phyloP scores from a whole-genome alignment of 257 asterid species.

The Coffea canephora region DNA sequence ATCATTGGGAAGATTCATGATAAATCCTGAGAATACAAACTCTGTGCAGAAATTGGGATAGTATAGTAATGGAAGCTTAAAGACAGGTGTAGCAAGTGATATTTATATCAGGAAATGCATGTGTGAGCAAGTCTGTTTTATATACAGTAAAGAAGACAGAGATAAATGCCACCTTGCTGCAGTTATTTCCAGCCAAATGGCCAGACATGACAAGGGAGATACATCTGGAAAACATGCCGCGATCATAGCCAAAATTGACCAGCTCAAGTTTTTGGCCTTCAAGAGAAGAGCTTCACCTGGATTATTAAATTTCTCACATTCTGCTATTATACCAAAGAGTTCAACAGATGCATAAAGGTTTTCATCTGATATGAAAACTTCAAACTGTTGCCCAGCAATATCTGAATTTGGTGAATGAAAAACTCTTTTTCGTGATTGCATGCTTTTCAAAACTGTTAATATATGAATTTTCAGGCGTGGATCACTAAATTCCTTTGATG shows the following conservation, averaged over 20 bases:
- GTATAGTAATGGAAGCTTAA: constrained; percentile 10
- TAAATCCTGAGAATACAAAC: constrained; percentile 13
- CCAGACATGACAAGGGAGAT: constrained; percentile 78
- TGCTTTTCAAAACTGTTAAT: constrained; percentile 80
- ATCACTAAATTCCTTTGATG: constrained; percentile 78
- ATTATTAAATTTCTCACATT: constrained; percentile 77
- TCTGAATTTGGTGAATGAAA: constrained; percentile 50
- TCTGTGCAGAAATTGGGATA: not conserved
- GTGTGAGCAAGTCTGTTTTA: not conserved
- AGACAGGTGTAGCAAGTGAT: not conserved
- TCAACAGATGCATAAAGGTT: constrained; percentile 67
- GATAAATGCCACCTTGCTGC: constrained; percentile 74
- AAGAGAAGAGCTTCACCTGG: constrained; percentile 94
- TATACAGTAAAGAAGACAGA: constrained; percentile 8
- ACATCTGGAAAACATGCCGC: constrained; percentile 96
- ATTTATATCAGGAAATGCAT: not conserved
- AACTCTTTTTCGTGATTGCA: constrained; percentile 63
- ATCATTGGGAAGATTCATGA: constrained; percentile 9
- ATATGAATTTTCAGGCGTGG: constrained; percentile 80
- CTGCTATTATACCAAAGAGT: constrained; percentile 88
- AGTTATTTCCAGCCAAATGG: constrained; percentile 96
- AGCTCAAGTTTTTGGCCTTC: constrained; percentile 90
- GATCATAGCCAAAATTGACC: constrained; percentile 94
- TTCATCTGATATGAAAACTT: constrained; percentile 42
- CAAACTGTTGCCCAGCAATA: constrained; percentile 42